Evolutionary conservation across 2,329 filamentous ascomycete species (phyloP), one percentile per base, ranked within the genome.

Genomic region (Cercospora sp.): DNA sequence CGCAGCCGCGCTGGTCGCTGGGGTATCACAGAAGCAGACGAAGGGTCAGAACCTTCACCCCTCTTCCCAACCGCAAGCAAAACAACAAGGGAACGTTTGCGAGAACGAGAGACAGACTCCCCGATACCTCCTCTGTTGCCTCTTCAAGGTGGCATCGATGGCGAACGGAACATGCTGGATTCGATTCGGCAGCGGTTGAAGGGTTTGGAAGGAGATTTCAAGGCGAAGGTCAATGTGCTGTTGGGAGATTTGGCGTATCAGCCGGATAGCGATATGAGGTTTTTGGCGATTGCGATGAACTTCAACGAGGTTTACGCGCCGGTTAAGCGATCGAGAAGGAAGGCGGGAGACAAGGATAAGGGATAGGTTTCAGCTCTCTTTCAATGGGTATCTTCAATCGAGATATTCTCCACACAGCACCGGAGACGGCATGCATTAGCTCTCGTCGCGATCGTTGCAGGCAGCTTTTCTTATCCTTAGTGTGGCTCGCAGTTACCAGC

Each of bases 221-320:
- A 88, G 69, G 85, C 87, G 1, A 87, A 91, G 30, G 86, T 98
- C 60, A 93, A 93, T 78, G 84, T 94, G 48, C 82, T 99, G 64
- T 83, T 99, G 3, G 93, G 95, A 13, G 96, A 99, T 78, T 80
- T 99, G 70, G 91, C 93, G 8, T 94, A 96, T 80, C 94, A 98
- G 80, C 90, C 93, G 0, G 95, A 99, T 78, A 90, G 94, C 62
- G 95, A 99, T 79, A 92, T 99, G 89, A 87, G 94, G 64, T 98
- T 98, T 83, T 82, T 99, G 72, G 95, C 93, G 45, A 93, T 98
- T 58, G 92, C 95, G 48, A 98, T 99, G 93, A 99, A 98, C 81
- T 99, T 98, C 81, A 99, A 99, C 80, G 94, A 98, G 78, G 91
- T 96, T 28, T 98, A 98, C 80, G 87, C 92, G 80, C 91, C 92